A percentile compares a stretch with the other conserved stretches of the same genome.
Evolutionary conservation across 1,139 yeast species (phyloP).

Genomic region (Candida freyschussii): DNA sequence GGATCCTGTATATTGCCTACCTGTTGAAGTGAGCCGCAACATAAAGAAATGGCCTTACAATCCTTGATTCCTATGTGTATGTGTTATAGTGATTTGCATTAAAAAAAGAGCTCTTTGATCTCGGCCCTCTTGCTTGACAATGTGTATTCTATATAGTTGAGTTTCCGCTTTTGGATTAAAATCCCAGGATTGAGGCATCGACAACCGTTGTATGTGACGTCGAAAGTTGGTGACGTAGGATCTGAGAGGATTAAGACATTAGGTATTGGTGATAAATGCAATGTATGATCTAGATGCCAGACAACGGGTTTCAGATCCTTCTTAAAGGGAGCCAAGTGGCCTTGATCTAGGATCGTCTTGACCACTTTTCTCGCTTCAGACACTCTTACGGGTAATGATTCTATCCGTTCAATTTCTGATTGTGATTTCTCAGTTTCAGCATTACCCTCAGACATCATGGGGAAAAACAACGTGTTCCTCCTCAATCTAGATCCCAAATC

Average conservation of each 20-base stretch:
- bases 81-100: slow-evolving; percentile 6
- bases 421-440: slow-evolving; percentile 11
- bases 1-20: slow-evolving; percentile 88
- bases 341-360: slow-evolving; percentile 81
- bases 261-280: slow-evolving; percentile 78
- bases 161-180: slow-evolving; percentile 43
- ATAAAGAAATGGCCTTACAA: slow-evolving; percentile 45
- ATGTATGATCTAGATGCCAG: slow-evolving; percentile 64
- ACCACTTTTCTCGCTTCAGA: slow-evolving; percentile 71
- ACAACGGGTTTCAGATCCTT: slow-evolving; percentile 55
- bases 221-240: slow-evolving; percentile 63
- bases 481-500: slow-evolving; percentile 66
- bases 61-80: slow-evolving; percentile 1
- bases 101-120: slow-evolving; percentile 44
- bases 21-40: slow-evolving; percentile 42
- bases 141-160: slow-evolving; percentile 66
- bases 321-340: slow-evolving; percentile 78
- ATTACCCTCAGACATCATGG: slow-evolving; percentile 23
- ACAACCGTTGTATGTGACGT: slow-evolving; percentile 79
- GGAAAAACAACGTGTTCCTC: slow-evolving; percentile 59
- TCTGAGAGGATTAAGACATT: slow-evolving; percentile 63
- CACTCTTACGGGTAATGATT: slow-evolving; percentile 33
- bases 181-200: slow-evolving; percentile 69
- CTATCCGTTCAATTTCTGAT: slow-evolving; percentile 22
- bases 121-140: slow-evolving; percentile 52